phyloP scores from a whole-genome alignment of 345 rosid genomes.

The Citrus australasica region DNA sequence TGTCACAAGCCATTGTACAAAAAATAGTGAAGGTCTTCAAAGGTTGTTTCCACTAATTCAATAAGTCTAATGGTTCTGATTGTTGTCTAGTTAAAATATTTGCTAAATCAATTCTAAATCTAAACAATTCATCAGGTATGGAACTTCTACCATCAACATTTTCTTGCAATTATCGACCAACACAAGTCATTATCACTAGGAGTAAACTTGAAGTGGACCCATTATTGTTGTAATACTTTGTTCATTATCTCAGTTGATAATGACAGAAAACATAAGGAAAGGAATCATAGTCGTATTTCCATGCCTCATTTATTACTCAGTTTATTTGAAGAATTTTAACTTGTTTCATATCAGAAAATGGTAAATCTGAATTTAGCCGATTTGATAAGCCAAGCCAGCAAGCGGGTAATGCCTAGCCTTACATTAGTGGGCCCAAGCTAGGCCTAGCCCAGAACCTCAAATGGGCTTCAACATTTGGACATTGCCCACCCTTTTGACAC shows the following conservation, averaged over 20 bases:
- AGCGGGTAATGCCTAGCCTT: neutral
- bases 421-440: neutral
- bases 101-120: neutral
- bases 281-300: neutral
- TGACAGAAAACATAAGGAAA: neutral
- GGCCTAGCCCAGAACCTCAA: neutral
- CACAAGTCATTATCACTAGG: neutral
- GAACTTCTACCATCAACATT: neutral
- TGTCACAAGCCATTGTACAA: neutral
- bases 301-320: neutral
- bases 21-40: neutral
- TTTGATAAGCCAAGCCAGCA: neutral
- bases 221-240: too few relatives aligned
- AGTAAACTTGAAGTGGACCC: neutral
- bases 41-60: neutral
- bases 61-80: neutral
- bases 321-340: neutral
- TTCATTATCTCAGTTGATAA: neutral
- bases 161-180: neutral
- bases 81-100: neutral
- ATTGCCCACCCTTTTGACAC: neutral
- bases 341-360: neutral
- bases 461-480: neutral
- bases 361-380: neutral
- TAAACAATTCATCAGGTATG: neutral